Evolutionary conservation across 129 eudicot species (phyloP), one percentile per base, ranked within the genome.

Genomic region (Rutidosis leptorrhynchoides): DNA sequence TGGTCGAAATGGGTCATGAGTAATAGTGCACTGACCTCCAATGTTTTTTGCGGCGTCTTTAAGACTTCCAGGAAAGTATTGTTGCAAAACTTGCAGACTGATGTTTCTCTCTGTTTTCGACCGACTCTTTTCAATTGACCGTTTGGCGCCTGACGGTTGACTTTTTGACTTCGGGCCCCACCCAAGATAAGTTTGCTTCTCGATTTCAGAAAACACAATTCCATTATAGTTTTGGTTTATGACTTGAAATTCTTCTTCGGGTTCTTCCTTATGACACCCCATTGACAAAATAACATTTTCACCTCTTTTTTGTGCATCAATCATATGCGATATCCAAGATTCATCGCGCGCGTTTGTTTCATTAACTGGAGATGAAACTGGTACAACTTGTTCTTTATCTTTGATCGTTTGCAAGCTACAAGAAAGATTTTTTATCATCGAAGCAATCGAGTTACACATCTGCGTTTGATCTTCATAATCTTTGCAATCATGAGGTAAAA

Each of bases 11-110:
- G n/a, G n/a, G n/a, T n/a, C n/a, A n/a, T n/a, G n/a, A 14, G 10
- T n/a, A n/a, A n/a, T 24, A 70, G 63, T 61, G 63, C 49, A 26
- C 82, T 70, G 79, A 85, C 91, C 91, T 24, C 91, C 91, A 40
- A 85, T 82, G 77, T 75, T 82, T 62, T 78, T 82, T 7, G 87
- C 91, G 30, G 91, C 91, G 37, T 85, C 91, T 71, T 85, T 85
- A 30, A 85, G 83, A 80, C 91, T 85, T 6, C 87, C 91, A 0
- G 81, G 79, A 67, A 85, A 85, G 72, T 85, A 82, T 54, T 82
- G 81, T 40, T 83, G 80, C 23, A 85, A 78, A 69, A 76, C 85
- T 73, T 85, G 77, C 79, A 85, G 74, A 62, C 87, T 82, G 58
- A 85, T 82, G 55, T 80, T 73, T 49, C 73, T 79, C 73, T 85